Percentiles rank a stretch among this genome's conserved stretches.
These are phyloP conservation scores for Sphaerulina musiva DNA, from an alignment of 2,329 filamentous ascomycete genomes.

Conservation along the genomic window DNA sequence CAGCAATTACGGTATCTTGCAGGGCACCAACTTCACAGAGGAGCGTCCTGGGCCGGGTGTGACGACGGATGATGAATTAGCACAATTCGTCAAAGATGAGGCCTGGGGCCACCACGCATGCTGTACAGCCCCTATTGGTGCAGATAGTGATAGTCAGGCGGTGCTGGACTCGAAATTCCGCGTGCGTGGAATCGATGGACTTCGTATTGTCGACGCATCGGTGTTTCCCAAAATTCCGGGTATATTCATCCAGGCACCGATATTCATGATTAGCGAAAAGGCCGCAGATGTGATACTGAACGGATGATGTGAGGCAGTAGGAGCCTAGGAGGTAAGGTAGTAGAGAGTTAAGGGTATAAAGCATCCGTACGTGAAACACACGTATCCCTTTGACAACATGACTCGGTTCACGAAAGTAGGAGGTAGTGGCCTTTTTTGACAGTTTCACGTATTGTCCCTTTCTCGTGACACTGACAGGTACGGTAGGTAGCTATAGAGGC, in stretches of 20 bases:
- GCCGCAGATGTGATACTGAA: slow-evolving; percentile 51
- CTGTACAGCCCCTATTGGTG: slow-evolving; percentile 51
- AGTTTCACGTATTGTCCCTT: too few species aligned
- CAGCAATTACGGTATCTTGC: slow-evolving; percentile 8
- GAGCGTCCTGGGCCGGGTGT: slow-evolving; percentile 39
- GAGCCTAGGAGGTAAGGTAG: background rate
- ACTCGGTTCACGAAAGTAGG: too few species aligned
- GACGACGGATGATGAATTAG: slow-evolving; percentile 40
- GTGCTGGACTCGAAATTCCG: slow-evolving; percentile 17
- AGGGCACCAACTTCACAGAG: slow-evolving; percentile 28
- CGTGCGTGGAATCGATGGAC: slow-evolving; percentile 13
- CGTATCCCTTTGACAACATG: too few species aligned
- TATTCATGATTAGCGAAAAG: slow-evolving; percentile 56
- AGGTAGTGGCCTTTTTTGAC: too few species aligned
- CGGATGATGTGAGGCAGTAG: background rate
- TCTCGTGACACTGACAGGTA: too few species aligned
- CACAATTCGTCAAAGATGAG: slow-evolving; percentile 40
- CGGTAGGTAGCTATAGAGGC: too few species aligned
- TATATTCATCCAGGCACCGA: slow-evolving; percentile 47
- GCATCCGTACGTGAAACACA: too few species aligned
- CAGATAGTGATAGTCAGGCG: slow-evolving; percentile 21
- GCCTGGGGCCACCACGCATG: slow-evolving; percentile 54
- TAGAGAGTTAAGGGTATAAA: too few species aligned
- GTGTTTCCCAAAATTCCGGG: slow-evolving; percentile 50
- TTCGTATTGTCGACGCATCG: slow-evolving; percentile 24